Evolutionary conservation across 257 asterid genomes (phyloP), one percentile per base, ranked within the genome.

Genomic region (Paraleonurus japonicus): DNA sequence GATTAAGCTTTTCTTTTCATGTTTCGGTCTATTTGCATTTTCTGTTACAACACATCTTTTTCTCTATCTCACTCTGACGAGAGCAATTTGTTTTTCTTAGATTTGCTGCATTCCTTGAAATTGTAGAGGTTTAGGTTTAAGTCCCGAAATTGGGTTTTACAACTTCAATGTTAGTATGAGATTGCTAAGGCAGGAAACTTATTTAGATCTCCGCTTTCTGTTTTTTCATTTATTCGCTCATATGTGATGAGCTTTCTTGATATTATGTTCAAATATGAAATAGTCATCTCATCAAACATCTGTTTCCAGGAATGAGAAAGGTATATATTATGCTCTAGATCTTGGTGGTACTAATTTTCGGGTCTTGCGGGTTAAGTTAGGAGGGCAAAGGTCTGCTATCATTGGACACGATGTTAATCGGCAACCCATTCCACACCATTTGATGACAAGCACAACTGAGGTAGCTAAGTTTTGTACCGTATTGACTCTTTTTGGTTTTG

Each of bases 301-400:
- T 19, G 50, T 60, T 61, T 51, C 50, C 80, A 83, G 87, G 83
- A 72, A 74, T 15, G 97, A 89, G 61, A 80, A 82, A 50, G 96
- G 96, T 35, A 71, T 70, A 47, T 85, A 70, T 74, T 89, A 86
- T 39, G 88, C 85, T 9, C 82, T 89, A 37, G 89, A 89, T 82
- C 90, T 89, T 61, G 93, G 93, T 32, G 93, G 88, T 63, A 86
- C 96, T 16, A 85, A 87, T 64, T 87, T 89, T 35, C 83, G 93
- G 57, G 88, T 89, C 47, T 67, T 89, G 82, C 82, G 93, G 58
- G 91, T 89, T 55, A 81, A 77, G 53, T 75, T 87, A 64, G 88
- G 89, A 27, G 96, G 85, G 70, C 84, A 83, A 76, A 82, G 86
- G 69, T 85, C 89, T 68, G 78, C 86, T 69, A 78, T 76, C 71